Evolutionary conservation across 2,329 filamentous ascomycete genomes (phyloP).

Genomic region (Penicillium digitatum): DNA sequence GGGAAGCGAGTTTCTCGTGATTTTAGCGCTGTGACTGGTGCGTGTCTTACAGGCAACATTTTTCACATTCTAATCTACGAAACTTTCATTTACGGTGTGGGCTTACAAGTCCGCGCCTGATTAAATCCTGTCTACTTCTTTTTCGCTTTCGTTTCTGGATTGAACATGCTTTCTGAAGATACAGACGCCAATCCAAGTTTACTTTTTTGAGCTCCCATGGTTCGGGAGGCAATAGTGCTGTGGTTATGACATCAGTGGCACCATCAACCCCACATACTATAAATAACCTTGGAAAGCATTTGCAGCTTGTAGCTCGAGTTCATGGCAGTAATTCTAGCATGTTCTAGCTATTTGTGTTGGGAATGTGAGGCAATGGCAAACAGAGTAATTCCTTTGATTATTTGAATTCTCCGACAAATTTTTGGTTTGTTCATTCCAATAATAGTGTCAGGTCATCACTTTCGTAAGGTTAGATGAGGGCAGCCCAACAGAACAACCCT

Average conservation of each 20-base stretch:
- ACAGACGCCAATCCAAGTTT: not conserved
- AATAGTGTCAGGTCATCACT: not conserved
- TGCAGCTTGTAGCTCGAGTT: not conserved
- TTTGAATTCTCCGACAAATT: not conserved
- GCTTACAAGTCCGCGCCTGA: not conserved
- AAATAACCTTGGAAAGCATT: not conserved
- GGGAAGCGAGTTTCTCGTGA: not conserved
- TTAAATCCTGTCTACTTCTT: not conserved
- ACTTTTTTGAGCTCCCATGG: not conserved
- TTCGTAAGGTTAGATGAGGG: not conserved
- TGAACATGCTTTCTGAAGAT: not conserved
- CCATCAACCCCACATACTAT: slow-evolving; percentile 6
- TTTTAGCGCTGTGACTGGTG: not conserved
- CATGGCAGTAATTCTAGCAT: not conserved
- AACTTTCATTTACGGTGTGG: not conserved
- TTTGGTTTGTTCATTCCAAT: not conserved
- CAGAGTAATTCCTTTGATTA: not conserved
- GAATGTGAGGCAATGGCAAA: not conserved
- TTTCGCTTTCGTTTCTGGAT: not conserved
- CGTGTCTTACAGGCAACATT: not conserved
- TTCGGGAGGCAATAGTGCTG: not conserved
- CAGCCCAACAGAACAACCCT: not conserved
- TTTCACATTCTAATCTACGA: not conserved
- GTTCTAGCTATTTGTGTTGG: not conserved
- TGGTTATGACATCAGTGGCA: slow-evolving; percentile 18